These are phyloP conservation scores for Paecilomyces dactylethromorphus DNA, from an alignment of 2,329 filamentous ascomycete genomes.

Conservation along the genomic window DNA sequence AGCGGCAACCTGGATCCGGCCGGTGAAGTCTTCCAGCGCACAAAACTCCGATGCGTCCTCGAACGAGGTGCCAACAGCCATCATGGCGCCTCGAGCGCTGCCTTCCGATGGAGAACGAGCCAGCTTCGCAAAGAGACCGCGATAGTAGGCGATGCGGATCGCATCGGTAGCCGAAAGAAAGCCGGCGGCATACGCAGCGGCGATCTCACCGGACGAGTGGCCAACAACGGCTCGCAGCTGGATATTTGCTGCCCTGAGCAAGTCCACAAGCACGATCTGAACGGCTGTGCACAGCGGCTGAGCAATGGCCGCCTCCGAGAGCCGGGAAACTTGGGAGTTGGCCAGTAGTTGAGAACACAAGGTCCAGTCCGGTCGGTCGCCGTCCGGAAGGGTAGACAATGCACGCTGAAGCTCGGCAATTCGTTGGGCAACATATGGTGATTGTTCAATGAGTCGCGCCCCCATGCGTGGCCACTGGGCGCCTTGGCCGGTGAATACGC, in stretches of 20 bases:
- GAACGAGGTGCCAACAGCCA: too few species aligned
- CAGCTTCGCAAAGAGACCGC: too few species aligned
- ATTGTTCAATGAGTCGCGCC: slow-evolving; percentile 11
- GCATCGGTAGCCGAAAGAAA: slow-evolving; percentile 19
- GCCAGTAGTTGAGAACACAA: slow-evolving; percentile 5
- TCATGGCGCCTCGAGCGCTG: too few species aligned
- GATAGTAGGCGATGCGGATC: too few species aligned
- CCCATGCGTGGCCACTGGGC: slow-evolving; percentile 20
- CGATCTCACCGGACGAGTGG: slow-evolving; percentile 46
- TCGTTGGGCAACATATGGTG: neutral
- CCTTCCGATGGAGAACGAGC: too few species aligned
- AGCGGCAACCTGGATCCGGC: too few species aligned
- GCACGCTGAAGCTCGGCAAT: slow-evolving; percentile 4
- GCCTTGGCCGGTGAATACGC: slow-evolving; percentile 26
- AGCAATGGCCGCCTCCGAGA: slow-evolving; percentile 6
- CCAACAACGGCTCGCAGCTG: slow-evolving; percentile 35
- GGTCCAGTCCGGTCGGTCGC: slow-evolving; percentile 8
- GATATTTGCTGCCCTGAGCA: slow-evolving; percentile 39
- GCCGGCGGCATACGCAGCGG: slow-evolving; percentile 41
- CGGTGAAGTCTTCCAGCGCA: too few species aligned
- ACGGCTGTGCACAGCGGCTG: slow-evolving; percentile 34
- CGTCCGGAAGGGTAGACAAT: slow-evolving; percentile 4
- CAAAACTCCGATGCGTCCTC: too few species aligned
- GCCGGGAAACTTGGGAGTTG: slow-evolving; percentile 1
- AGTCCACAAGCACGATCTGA: slow-evolving; percentile 42